These are phyloP conservation scores for Mariannaea elegans DNA, from an alignment of 2,329 filamentous ascomycete genomes.

Conservation along the genomic window DNA sequence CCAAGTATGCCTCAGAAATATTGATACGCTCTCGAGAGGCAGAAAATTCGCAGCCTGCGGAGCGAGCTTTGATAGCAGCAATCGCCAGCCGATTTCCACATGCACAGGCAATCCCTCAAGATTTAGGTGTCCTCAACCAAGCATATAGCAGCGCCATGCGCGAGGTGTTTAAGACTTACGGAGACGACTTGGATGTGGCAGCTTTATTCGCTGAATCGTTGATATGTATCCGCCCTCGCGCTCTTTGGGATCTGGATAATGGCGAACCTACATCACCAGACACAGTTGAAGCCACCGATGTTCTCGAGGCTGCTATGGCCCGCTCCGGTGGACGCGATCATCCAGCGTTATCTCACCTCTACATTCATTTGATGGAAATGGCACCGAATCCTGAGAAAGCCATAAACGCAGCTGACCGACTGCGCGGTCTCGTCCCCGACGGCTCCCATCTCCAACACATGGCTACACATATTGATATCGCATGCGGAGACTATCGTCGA, in stretches of 20 bases:
- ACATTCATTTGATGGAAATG: constrained; percentile 83
- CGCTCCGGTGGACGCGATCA: constrained; percentile 59
- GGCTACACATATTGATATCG: constrained; percentile 75
- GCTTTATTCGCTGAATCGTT: constrained; percentile 51
- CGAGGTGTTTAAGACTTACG: constrained; percentile 43
- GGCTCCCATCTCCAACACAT: constrained; percentile 77
- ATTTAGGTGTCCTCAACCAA: constrained; percentile 49
- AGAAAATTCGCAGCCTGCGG: constrained; percentile 40
- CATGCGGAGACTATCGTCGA: constrained; percentile 74
- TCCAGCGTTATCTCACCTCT: constrained; percentile 76
- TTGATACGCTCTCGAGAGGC: no score
- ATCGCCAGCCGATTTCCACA: constrained; percentile 62
- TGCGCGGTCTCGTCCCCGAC: constrained; percentile 73
- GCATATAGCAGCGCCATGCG: constrained; percentile 51
- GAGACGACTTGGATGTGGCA: constrained; percentile 49
- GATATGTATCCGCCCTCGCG: constrained; percentile 58
- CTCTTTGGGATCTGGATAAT: constrained; percentile 51
- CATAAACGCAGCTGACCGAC: constrained; percentile 65
- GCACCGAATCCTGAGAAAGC: constrained; percentile 70
- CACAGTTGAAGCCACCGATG: constrained; percentile 40
- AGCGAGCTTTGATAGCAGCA: constrained; percentile 69
- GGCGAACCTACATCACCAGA: constrained; percentile 40
- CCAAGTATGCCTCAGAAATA: not conserved
- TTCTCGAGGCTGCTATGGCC: constrained; percentile 58
- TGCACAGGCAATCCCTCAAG: constrained; percentile 47